These are phyloP conservation scores for Hymenoscyphus albidus DNA, from an alignment of 2,329 filamentous ascomycete species.

Conservation along the genomic window DNA sequence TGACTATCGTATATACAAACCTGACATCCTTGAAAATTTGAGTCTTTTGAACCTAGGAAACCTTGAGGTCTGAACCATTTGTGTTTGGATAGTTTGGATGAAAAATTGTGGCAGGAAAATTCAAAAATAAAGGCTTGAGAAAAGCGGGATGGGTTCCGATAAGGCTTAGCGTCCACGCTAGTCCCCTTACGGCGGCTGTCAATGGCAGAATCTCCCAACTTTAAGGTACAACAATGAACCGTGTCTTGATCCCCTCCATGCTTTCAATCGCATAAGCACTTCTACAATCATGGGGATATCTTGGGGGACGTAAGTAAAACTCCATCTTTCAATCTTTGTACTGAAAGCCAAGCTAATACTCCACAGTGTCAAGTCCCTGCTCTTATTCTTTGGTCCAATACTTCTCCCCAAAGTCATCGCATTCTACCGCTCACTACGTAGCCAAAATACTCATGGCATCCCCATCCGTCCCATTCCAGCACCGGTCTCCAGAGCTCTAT, in stretches of 20 bases:
- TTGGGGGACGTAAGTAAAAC: conserved; percentile 46
- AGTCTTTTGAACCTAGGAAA: not conserved
- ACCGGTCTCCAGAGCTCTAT: conserved; percentile 53
- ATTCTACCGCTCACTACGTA: conserved; percentile 57
- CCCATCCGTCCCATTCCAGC: conserved; percentile 53
- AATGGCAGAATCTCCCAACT: conserved; percentile 6
- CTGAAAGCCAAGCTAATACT: conserved; percentile 34
- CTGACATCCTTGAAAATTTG: not conserved
- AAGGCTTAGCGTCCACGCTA: not conserved
- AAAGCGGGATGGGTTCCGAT: not conserved
- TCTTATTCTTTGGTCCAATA: conserved; percentile 62
- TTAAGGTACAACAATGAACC: conserved; percentile 2
- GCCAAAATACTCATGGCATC: conserved; percentile 42
- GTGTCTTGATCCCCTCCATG: conserved; percentile 2
- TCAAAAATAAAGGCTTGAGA: conserved; percentile 6
- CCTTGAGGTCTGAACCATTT: not conserved
- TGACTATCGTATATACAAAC: not conserved
- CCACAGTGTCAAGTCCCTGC: conserved; percentile 41
- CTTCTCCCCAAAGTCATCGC: conserved; percentile 63
- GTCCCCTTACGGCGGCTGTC: not conserved
- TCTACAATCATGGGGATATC: conserved; percentile 39
- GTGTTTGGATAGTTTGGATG: not conserved
- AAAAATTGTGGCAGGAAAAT: not conserved
- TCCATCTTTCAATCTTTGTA: conserved; percentile 8
- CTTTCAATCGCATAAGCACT: not conserved